phyloP scores from a whole-genome alignment of 2,329 filamentous ascomycete species.

The Colletotrichum gigasporum region DNA sequence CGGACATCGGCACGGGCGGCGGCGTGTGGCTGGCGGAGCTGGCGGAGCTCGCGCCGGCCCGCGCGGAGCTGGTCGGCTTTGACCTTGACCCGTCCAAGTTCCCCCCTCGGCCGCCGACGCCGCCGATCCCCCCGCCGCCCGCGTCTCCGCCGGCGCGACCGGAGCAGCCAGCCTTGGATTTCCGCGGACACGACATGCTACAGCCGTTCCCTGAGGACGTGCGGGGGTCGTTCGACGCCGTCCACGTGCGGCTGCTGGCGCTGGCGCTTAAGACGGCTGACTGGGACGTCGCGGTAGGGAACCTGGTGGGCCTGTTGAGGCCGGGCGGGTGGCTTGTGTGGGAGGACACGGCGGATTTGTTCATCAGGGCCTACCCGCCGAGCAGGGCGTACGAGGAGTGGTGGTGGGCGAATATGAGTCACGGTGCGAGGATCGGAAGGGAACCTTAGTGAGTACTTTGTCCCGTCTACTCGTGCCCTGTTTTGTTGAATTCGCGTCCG shows the following conservation, averaged over 20 bases:
- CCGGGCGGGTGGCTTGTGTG: constrained; percentile 35
- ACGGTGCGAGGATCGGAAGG: constrained; percentile 8
- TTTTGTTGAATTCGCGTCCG: neutral
- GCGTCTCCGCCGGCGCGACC: constrained; percentile 4
- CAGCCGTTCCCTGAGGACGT: constrained; percentile 28
- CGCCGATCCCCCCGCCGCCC: constrained; percentile 14
- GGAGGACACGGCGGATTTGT: constrained; percentile 28
- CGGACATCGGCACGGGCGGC: constrained; percentile 35
- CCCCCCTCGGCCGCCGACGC: constrained; percentile 13
- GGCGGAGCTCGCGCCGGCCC: constrained; percentile 5
- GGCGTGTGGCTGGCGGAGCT: constrained; percentile 35
- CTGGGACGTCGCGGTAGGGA: constrained; percentile 26
- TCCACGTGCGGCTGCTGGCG: constrained; percentile 32
- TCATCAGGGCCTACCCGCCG: constrained; percentile 9
- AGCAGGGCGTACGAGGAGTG: constrained; percentile 27
- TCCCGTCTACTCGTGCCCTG: neutral
- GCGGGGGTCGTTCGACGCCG: constrained; percentile 31
- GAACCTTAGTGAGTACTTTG: constrained; percentile 4
- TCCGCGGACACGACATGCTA: constrained; percentile 23
- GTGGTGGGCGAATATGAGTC: constrained; percentile 15
- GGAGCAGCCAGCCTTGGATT: constrained; percentile 22
- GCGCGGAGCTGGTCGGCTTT: constrained; percentile 31
- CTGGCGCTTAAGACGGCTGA: constrained; percentile 29
- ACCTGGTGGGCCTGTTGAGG: constrained; percentile 28
- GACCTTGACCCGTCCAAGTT: constrained; percentile 35